Percentiles rank a stretch among this genome's conserved stretches.
Evolutionary conservation across 176 grass and related monocot genomes (phyloP).

Genomic region (Dactylis glomerata): DNA sequence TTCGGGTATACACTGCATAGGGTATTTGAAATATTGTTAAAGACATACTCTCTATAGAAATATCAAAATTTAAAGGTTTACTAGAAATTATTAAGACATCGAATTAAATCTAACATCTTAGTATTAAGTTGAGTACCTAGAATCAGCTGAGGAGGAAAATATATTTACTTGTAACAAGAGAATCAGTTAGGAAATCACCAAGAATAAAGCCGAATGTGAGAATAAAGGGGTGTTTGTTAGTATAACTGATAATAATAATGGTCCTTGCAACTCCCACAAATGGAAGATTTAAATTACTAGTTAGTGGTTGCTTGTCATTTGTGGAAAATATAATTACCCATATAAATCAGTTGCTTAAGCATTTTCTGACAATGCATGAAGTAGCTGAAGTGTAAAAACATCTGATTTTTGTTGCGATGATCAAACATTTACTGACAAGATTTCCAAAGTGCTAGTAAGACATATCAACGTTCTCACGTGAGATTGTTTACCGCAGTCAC

Average conservation of each 20-base stretch:
- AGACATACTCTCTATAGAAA: too few species aligned
- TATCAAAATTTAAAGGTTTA: too few species aligned
- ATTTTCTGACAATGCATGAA: not conserved
- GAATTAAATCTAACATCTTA: too few species aligned
- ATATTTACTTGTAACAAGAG: constrained; percentile 23
- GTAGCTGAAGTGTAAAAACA: not conserved
- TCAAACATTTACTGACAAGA: not conserved
- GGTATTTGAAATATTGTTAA: too few species aligned
- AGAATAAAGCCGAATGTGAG: constrained; percentile 17
- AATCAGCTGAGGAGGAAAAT: constrained; percentile 24
- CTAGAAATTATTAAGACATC: too few species aligned
- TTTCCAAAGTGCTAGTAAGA: not conserved
- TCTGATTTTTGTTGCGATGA: not conserved
- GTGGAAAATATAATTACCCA: not conserved
- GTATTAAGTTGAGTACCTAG: too few species aligned
- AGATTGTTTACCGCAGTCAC: not conserved
- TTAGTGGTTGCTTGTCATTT: constrained; percentile 22
- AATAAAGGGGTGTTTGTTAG: constrained; percentile 11
- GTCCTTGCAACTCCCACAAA: constrained; percentile 18
- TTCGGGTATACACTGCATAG: too few species aligned
- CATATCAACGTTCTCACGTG: not conserved
- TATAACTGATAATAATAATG: constrained; percentile 13
- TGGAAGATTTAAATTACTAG: not conserved
- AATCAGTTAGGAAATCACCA: constrained; percentile 6
- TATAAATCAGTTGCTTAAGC: not conserved